phyloP scores from a whole-genome alignment of 2,329 filamentous ascomycete species.

The Sclerotinia sclerotiorum region DNA sequence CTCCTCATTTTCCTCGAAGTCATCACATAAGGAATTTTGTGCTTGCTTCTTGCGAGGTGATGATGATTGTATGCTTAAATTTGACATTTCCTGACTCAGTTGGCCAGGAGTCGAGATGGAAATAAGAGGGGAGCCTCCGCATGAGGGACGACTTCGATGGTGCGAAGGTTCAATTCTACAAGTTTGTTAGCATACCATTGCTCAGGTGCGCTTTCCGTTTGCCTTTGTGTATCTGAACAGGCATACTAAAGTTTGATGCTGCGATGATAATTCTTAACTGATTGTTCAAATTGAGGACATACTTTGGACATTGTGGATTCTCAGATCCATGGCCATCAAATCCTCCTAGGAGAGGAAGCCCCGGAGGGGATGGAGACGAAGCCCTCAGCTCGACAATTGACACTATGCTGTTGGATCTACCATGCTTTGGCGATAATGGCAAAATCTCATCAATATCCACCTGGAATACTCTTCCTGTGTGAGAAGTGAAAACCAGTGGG shows the following conservation, averaged over 20 bases:
- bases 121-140: constrained; percentile 5
- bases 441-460: constrained; percentile 21
- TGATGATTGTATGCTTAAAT: not conserved
- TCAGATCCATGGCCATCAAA: constrained; percentile 9
- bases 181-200: not conserved
- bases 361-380: not conserved
- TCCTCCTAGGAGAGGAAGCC: not conserved
- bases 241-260: not conserved
- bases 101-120: constrained; percentile 2
- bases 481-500: constrained; percentile 25
- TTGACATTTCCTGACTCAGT: not conserved
- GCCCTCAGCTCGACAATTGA: constrained; percentile 14
- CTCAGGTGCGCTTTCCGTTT: not conserved
- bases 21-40: not conserved
- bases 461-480: constrained; percentile 24
- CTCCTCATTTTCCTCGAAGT: not conserved
- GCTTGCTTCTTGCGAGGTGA: not conserved
- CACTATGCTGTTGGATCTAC: constrained; percentile 3
- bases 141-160: not conserved
- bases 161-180: not conserved
- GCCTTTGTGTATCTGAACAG: no score
- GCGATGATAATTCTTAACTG: not conserved
- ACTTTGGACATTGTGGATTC: not conserved
- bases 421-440: constrained; percentile 14
- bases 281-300: not conserved